Conservation (phyloP, 2,329 filamentous ascomycete species). For the Verticillium isaacii region DNA sequence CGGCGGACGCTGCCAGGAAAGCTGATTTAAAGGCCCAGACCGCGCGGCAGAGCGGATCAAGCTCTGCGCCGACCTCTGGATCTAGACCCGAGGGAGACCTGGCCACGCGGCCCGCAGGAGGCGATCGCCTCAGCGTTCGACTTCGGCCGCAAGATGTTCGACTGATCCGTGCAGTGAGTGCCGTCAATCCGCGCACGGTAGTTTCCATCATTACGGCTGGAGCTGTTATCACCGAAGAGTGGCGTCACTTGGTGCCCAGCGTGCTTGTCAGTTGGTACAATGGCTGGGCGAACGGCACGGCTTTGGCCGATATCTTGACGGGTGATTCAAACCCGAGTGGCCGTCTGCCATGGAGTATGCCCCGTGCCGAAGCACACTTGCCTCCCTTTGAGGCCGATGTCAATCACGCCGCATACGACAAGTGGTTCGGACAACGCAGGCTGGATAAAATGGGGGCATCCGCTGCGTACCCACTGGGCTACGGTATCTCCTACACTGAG, state of each 20-base stretch:
- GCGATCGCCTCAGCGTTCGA: constrained; percentile 12
- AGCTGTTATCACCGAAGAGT: constrained; percentile 15
- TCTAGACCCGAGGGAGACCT: too few relatives aligned
- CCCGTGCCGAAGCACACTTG: constrained; percentile 9
- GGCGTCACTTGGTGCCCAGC: constrained; percentile 6
- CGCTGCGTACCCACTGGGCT: constrained; percentile 15
- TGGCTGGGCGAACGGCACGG: constrained; percentile 13
- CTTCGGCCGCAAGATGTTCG: constrained; percentile 11
- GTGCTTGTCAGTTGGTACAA: constrained; percentile 15
- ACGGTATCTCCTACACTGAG: constrained; percentile 15
- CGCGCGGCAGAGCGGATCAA: too few relatives aligned
- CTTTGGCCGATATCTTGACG: constrained; percentile 12
- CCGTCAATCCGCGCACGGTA: constrained; percentile 8
- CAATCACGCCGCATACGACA: constrained; percentile 10
- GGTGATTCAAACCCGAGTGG: constrained; percentile 7
- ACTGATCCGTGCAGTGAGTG: constrained; percentile 9
- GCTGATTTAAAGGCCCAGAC: too few relatives aligned
- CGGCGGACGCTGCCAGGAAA: background rate
- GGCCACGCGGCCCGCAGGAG: constrained; percentile 10
- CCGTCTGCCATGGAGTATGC: constrained; percentile 13
- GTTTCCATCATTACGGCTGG: constrained; percentile 13
- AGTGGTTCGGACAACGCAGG: constrained; percentile 15
- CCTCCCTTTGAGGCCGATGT: constrained; percentile 13
- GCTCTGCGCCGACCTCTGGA: too few relatives aligned
- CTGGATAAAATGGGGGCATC: constrained; percentile 10